These are phyloP conservation scores for Citrullus amarus DNA, from an alignment of 306 rosid species.

Conservation along the genomic window DNA sequence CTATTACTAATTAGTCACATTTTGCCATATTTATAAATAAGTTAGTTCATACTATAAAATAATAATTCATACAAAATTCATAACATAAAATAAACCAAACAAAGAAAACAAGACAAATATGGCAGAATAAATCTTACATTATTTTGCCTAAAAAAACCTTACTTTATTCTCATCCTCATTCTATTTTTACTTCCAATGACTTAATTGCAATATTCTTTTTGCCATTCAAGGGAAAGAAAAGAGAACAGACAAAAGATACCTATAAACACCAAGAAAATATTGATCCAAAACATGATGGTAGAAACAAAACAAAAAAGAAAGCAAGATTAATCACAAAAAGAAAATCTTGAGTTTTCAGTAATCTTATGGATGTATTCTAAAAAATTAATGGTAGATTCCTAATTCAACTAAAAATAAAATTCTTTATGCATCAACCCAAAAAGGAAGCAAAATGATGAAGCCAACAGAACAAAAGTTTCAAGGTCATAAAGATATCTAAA, in stretches of 20 bases:
- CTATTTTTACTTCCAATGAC: too few relatives aligned
- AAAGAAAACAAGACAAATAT: too few relatives aligned
- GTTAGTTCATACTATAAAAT: too few relatives aligned
- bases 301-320: not conserved
- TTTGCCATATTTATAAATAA: too few relatives aligned
- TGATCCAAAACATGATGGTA: not conserved
- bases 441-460: not conserved
- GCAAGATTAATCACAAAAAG: not conserved
- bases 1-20: too few relatives aligned
- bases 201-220: not conserved
- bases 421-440: not conserved
- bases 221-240: not conserved
- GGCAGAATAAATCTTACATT: too few relatives aligned
- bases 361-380: not conserved
- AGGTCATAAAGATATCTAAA: not conserved
- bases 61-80: too few relatives aligned
- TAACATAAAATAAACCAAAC: too few relatives aligned
- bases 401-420: not conserved
- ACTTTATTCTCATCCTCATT: too few relatives aligned
- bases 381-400: not conserved
- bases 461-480: not conserved
- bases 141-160: too few relatives aligned
- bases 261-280: not conserved
- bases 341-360: not conserved
- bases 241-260: not conserved